A percentile compares a stretch with the other conserved stretches of the same genome.
These are phyloP conservation scores for Debaryomyces sp. DNA, from an alignment of 1,139 yeast species.

Conservation along the genomic window DNA sequence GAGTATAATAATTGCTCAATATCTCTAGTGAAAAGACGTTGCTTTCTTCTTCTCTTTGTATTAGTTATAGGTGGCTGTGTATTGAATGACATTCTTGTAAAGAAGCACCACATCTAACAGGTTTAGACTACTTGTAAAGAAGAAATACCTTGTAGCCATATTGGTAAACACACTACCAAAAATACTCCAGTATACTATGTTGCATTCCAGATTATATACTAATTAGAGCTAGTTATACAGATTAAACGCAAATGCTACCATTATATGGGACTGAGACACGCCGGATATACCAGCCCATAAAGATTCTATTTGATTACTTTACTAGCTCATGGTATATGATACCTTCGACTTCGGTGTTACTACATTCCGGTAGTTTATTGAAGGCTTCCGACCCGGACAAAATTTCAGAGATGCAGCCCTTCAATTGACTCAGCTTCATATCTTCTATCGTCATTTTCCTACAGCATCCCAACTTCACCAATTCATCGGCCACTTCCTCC, in stretches of 20 bases:
- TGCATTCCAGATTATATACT: not conserved
- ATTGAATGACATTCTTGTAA: conserved; percentile 3
- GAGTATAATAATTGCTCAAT: conserved; percentile 79
- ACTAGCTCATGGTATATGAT: conserved; percentile 3
- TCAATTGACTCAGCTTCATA: conserved; percentile 2
- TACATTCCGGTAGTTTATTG: conserved; percentile 1
- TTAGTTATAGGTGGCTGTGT: not conserved
- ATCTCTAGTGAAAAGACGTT: conserved; percentile 60
- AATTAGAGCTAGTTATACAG: not conserved
- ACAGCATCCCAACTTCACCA: conserved; percentile 32
- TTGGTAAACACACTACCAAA: not conserved
- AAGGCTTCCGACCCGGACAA: conserved; percentile 1
- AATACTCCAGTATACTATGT: not conserved
- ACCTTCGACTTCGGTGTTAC: not conserved
- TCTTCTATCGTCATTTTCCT: conserved; percentile 9
- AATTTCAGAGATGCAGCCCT: conserved; percentile 3
- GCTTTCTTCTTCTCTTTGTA: conserved; percentile 30
- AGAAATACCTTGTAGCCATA: not conserved
- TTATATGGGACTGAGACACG: too few species aligned
- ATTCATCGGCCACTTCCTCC: conserved; percentile 67
- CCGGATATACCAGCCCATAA: too few species aligned
- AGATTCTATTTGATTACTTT: not conserved
- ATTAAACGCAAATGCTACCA: not conserved
- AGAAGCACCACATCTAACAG: not conserved
- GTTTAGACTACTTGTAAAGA: not conserved